A percentile compares a stretch with the other conserved stretches of the same genome.
Conservation (phyloP, 805 yeast species). For the Teunomyces lycoperdinae region DNA sequence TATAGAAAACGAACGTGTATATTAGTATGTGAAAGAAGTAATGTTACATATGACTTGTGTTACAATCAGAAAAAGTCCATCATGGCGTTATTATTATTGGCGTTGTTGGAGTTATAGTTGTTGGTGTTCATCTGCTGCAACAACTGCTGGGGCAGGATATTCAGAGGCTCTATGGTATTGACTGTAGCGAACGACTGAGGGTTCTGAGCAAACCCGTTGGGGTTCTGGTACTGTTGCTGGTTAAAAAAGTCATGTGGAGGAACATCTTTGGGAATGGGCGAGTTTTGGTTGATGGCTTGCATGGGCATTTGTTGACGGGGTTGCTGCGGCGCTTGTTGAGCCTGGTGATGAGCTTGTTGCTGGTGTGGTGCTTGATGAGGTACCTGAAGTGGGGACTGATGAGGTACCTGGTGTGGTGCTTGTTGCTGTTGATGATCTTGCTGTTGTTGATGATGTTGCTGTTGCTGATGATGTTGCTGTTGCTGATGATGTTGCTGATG, state of each 20-base stretch:
- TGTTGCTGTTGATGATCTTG: conserved; percentile 8
- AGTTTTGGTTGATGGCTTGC: too few species aligned
- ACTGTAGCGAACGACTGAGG: not conserved
- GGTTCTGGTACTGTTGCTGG: conserved; percentile 5
- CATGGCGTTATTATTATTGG: conserved; percentile 11
- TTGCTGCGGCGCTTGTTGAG: conserved; percentile 3
- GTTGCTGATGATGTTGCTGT: conserved; percentile 10
- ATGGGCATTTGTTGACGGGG: conserved; percentile 5
- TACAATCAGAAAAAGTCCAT: conserved; percentile 24
- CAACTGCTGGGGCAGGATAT: conserved; percentile 40
- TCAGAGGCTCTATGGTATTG: conserved; percentile 7
- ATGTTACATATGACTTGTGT: conserved; percentile 5
- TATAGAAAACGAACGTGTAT: conserved; percentile 2
- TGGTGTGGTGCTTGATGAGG: too few species aligned
- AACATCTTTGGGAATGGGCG: too few species aligned
- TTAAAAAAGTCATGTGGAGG: not conserved
- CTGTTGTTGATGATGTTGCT: conserved; percentile 9
- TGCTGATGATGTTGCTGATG: conserved; percentile 11
- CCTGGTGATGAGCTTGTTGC: too few species aligned
- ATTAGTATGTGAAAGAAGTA: conserved; percentile 3
- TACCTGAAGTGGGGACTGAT: too few species aligned
- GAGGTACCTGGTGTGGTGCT: not conserved
- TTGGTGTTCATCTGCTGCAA: conserved; percentile 26
- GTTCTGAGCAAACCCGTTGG: not conserved
- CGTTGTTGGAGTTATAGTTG: conserved; percentile 6